phyloP scores from a whole-genome alignment of 495 filamentous ascomycete species.

The Jackrogersella minutella region DNA sequence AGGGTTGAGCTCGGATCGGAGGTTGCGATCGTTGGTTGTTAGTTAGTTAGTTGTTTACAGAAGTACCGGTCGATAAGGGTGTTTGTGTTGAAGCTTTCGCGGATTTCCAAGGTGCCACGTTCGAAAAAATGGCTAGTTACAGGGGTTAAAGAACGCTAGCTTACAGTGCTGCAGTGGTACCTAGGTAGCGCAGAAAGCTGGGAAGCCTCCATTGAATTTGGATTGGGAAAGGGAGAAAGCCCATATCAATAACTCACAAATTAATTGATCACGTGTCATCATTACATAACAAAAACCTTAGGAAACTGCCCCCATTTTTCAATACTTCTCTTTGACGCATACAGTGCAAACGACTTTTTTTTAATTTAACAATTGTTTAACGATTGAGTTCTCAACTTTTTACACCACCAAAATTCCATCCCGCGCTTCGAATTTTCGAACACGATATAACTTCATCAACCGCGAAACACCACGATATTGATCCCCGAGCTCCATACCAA shows the following conservation, averaged over 20 bases:
- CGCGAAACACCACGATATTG: background rate
- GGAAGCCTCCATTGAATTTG: background rate
- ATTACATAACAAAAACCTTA: background rate
- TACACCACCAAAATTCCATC: constrained; percentile 25
- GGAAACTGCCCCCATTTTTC: constrained; percentile 5
- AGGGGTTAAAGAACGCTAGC: constrained; percentile 38
- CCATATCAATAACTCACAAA: constrained; percentile 3
- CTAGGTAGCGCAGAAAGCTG: constrained; percentile 1
- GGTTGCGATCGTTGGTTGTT: constrained; percentile 1
- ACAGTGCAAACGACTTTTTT: background rate
- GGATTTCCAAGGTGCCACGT: constrained; percentile 55
- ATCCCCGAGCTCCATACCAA: background rate
- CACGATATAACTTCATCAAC: constrained; percentile 13
- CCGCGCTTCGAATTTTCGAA: background rate
- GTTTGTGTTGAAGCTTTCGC: constrained; percentile 33
- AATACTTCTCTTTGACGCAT: constrained; percentile 20
- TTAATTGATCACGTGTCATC: constrained; percentile 6
- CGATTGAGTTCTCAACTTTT: constrained; percentile 19
- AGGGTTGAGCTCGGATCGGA: constrained; percentile 2
- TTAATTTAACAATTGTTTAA: background rate
- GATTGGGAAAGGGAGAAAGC: too few relatives aligned
- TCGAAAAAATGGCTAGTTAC: constrained; percentile 48
- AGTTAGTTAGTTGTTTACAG: background rate
- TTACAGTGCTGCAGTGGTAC: background rate
- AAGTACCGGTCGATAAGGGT: background rate